phyloP scores from a whole-genome alignment of 495 filamentous ascomycete genomes.

The Xylaria longipes region DNA sequence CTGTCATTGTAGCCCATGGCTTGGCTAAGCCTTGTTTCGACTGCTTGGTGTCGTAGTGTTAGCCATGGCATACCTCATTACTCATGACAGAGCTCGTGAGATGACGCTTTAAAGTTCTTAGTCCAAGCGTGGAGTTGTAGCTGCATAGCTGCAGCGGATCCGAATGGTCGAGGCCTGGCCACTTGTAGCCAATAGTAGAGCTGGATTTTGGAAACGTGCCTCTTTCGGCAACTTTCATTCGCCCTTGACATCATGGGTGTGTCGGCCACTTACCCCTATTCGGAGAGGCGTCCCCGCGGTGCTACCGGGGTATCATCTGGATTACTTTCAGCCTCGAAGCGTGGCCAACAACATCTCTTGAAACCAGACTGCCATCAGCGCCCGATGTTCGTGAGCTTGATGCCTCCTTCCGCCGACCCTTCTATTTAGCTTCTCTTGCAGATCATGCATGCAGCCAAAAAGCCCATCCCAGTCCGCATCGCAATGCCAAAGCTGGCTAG shows the following conservation, averaged over 20 bases:
- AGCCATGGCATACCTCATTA: not conserved
- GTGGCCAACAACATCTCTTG: not conserved
- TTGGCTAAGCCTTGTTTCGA: slow-evolving; percentile 39
- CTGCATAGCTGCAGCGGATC: not conserved
- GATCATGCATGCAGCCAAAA: not conserved
- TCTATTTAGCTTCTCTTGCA: slow-evolving; percentile 23
- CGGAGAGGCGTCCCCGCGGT: not conserved
- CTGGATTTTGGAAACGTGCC: slow-evolving; percentile 35
- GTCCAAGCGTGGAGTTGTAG: not conserved
- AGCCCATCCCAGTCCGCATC: not conserved
- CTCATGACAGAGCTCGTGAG: too few relatives aligned
- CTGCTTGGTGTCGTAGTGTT: slow-evolving; percentile 27
- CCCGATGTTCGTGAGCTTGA: slow-evolving; percentile 2
- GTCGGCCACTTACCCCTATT: not conserved
- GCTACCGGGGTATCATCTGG: not conserved
- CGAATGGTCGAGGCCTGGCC: not conserved
- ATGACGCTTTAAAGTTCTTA: not conserved
- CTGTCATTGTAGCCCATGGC: slow-evolving; percentile 25
- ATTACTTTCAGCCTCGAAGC: slow-evolving; percentile 11
- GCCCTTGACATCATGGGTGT: slow-evolving; percentile 27
- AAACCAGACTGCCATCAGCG: not conserved
- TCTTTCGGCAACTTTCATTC: slow-evolving; percentile 38
- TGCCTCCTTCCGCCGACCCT: not conserved
- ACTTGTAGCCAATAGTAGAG: slow-evolving; percentile 30
- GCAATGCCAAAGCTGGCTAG: not conserved